Evolutionary conservation across 2,329 filamentous ascomycete species (phyloP), one percentile per base, ranked within the genome.

Genomic region (Pestalotiopsis sp.): DNA sequence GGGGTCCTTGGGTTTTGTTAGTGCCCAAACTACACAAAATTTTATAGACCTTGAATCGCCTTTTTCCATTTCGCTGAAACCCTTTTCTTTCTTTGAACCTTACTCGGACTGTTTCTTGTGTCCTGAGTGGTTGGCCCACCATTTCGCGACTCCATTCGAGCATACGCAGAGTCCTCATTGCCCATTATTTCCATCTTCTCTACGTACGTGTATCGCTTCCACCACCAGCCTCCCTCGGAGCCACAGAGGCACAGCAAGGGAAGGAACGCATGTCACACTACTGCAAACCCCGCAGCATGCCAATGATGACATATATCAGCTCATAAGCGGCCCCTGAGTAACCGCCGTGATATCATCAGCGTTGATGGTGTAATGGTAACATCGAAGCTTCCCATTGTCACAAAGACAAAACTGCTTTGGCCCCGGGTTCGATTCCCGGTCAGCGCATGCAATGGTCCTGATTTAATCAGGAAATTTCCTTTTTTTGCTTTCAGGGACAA

Each of bases 341-440:
- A 62, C 9, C 17, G 17, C 13, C 31, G 27, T 36, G 20, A 17
- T 23, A 56, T 20, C 52, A 64, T 62, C 52, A 66, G 75, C 75
- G 72, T 68, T 71, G 67, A 69, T 77, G 73, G 75, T 78, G 76
- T 77, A 78, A 71, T 72, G 77, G 77, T 77, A 79, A 74, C 77
- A 78, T 79, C 72, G 70, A 71, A 72, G 77, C 76, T 79, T 79
- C 77, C 77, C 77, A 79, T 73, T 62, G 13, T 39, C 31, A 36
- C 31, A 38, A 39, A 56, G 49, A 39, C 68, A 64, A 41, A 64
- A 41, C 38, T 76, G 76, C 77, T 72, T 71, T 71, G 71, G 77
- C 72, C 62, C 74, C 77, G 77, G 72, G 78, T 78, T 77, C 76
- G 77, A 79, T 73, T 79, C 78, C 72, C 77, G 78, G 76, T 71